These are phyloP conservation scores for Arachnopeziza araneosa DNA, from an alignment of 2,329 filamentous ascomycete genomes.

Conservation along the genomic window DNA sequence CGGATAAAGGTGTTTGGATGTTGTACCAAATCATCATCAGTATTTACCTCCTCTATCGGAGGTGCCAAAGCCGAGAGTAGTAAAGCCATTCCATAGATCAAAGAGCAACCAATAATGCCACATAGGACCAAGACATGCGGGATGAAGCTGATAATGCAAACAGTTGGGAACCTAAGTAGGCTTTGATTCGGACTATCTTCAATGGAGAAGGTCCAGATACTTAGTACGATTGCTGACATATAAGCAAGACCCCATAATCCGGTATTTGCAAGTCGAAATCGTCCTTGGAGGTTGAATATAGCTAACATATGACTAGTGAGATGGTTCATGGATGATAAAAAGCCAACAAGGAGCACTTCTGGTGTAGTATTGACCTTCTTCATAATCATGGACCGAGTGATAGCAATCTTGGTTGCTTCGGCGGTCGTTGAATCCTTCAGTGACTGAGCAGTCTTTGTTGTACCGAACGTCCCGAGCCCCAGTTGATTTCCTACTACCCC, in stretches of 20 bases:
- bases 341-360: constrained; percentile 78
- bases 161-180: constrained; percentile 81
- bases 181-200: constrained; percentile 58
- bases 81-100: constrained; percentile 75
- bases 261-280: constrained; percentile 78
- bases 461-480: constrained; percentile 54
- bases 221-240: constrained; percentile 79
- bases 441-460: constrained; percentile 16
- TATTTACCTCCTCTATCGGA: constrained; percentile 15
- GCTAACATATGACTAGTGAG: constrained; percentile 79
- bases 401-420: constrained; percentile 39
- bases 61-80: constrained; percentile 64
- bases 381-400: constrained; percentile 63
- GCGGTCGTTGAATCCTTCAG: constrained; percentile 17
- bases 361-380: constrained; percentile 81
- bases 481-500: constrained; percentile 77
- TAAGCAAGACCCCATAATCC: constrained; percentile 87
- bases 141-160: constrained; percentile 91
- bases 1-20: constrained; percentile 42
- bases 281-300: constrained; percentile 72
- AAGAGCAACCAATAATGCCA: constrained; percentile 69
- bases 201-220: constrained; percentile 56
- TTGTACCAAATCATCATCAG: constrained; percentile 38
- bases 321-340: constrained; percentile 87
- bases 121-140: constrained; percentile 82